Conservation (phyloP, 805 yeast genomes). For the Candida qinlingensis region DNA sequence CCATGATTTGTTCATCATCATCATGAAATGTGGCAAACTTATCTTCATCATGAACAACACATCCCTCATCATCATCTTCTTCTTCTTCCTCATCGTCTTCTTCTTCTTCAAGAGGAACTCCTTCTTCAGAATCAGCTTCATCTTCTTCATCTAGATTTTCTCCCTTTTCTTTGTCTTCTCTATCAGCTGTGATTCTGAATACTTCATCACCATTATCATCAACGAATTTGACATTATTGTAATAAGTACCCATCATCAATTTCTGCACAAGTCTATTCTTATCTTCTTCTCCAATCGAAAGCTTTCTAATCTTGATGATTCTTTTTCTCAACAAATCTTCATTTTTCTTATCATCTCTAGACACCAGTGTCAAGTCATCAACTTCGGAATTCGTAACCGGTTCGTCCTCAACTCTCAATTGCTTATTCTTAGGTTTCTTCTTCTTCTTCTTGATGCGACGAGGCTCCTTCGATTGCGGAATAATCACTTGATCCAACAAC, state of each 20-base stretch:
- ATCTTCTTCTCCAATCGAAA: conserved; percentile 18
- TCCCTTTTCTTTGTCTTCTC: conserved; percentile 5
- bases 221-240: conserved; percentile 39
- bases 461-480: conserved; percentile 38
- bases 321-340: conserved; percentile 36
- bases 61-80: conserved; percentile 14
- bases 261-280: conserved; percentile 43
- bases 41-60: conserved; percentile 43
- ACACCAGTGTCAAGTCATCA: conserved; percentile 15
- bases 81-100: conserved; percentile 6
- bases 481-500: conserved; percentile 44
- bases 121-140: conserved; percentile 13
- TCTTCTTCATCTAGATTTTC: conserved; percentile 13
- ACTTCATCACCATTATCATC: conserved; percentile 23
- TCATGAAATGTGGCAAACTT: conserved; percentile 43
- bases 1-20: conserved; percentile 42
- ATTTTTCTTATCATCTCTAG: conserved; percentile 19
- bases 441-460: conserved; percentile 10
- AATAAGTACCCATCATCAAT: conserved; percentile 65
- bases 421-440: conserved; percentile 4
- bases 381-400: conserved; percentile 10
- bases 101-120: conserved; percentile 9
- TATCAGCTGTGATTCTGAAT: conserved; percentile 20
- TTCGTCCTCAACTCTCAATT: background rate
- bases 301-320: conserved; percentile 36